Base-by-base conservation (phyloP, 2,329 filamentous ascomycete species). In the Dactylonectria macrodidyma region DNA sequence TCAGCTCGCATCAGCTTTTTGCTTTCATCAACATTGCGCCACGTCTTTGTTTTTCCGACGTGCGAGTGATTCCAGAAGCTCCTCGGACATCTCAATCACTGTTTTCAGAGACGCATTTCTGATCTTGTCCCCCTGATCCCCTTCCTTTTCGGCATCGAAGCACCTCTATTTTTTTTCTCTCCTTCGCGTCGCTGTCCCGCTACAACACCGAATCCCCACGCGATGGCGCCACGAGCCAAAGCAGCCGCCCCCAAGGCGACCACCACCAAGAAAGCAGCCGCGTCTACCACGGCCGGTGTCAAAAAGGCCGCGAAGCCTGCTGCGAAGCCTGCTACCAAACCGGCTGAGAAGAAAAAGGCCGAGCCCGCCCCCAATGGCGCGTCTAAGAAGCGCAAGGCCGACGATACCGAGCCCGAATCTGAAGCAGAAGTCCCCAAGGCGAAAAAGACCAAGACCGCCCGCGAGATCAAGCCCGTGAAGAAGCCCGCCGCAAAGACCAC, bases 151-250 rank as follows among this genome's bases (percentile, higher is more conserved):
- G 26, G 44, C 61, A 52, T 48, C 60, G 36, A 55, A 66, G 58
- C 59, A 52, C 16, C 22, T 50, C 41, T 52, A n/a, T 48, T 16
- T 44, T 33, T 33, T 59, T 51, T 46, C 34, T 52, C 26, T 30
- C 26, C 26, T 59, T 66, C 67, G 59, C 60, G 56, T 64, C 56
- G 36, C 33, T 14, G 51, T 47, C 59, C 55, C 55, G 55, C 59
- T 36, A n/a, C 36, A 41, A n/a, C 51, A 48, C 62, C 50, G 55
- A 69, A 51, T 60, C 47, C 58, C 33, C 59, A 73, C 76, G 75
- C 75, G 69, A 81, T 81, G 79, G 75, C 79, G 61, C 73, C 79
- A 47, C 74, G 74, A 73, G 71, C 76, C 51, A 78, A 76, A 72
- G 65, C 76, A 34, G 30, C 75, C 52, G 71, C 71, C 65, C 46